Base-by-base conservation (phyloP, 2,329 filamentous ascomycete species). In the Emmonsiellopsis sp. region DNA sequence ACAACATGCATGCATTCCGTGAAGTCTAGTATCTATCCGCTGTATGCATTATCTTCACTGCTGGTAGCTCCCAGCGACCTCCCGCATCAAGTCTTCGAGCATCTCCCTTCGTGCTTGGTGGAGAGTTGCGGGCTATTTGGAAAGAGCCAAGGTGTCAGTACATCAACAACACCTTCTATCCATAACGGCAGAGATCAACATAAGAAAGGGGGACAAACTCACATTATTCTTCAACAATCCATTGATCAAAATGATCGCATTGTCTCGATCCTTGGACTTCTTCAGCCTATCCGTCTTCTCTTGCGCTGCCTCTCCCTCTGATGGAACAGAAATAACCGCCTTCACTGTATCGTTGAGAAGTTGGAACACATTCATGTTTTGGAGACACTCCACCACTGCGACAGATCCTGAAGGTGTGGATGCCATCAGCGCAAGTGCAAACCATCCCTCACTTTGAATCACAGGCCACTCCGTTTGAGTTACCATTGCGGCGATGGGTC, bases 361-460 rank as follows among this genome's bases (percentile, higher is more conserved):
- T 37, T 63, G 58, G 42, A 63, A 64, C 13, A 72, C 60, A 5
- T 67, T 64, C 36, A 65, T 63, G 11, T 66, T 65, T 36, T 68
- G 61, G 31, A 74, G 52, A 44, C 66, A 69, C 39, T 69, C 60
- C 10, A 63, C 61, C 27, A 70, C 69, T 1, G 68, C 65, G 9
- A 53, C 45, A 53, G 64, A 62, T 2, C 72, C 71, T 0, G 60
- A 56, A 14, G 60, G 58, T 48, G 55, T 65, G 6, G 67, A 69
- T 8, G 71, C 71, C 67, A 77, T 74, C 44, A 77, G 55, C 4
- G 73, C 74, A 32, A 77, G 60, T 11, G 73, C 72, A 61, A 77
- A 76, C 68, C 74, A 74, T 2, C 73, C 75, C 60, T 77, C 74
- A 48, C 72, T 74, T 21, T 71, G 66, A 45, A 77, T 68, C 36